These are phyloP conservation scores for Macaranga tanarius DNA, from an alignment of 441 rosid species.

Conservation along the genomic window DNA sequence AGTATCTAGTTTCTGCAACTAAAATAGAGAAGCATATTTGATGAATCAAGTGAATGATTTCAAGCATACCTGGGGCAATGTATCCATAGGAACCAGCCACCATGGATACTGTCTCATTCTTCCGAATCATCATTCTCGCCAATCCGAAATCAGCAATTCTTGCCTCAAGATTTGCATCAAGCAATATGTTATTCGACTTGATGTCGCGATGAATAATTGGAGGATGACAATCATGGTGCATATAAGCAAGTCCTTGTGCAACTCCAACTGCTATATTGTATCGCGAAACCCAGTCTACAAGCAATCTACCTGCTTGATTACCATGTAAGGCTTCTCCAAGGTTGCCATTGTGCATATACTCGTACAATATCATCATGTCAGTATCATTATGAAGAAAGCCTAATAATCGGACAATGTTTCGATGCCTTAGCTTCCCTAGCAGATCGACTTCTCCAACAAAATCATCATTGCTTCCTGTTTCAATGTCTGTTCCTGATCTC, in stretches of 20 bases:
- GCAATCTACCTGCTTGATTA: conserved; percentile 81
- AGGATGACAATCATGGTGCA: conserved; percentile 95
- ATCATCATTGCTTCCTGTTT: conserved; percentile 57
- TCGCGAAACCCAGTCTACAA: conserved; percentile 80
- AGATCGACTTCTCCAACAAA: conserved; percentile 90
- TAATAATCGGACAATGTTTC: conserved; percentile 82
- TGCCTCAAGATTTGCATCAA: conserved; percentile 84
- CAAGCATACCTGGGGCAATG: conserved; percentile 84
- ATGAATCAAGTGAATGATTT: neutral
- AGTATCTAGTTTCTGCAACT: neutral
- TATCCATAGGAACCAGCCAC: conserved; percentile 98
- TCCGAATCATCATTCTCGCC: conserved; percentile 76
- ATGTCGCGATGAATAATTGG: conserved; percentile 86
- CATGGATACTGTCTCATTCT: conserved; percentile 91
- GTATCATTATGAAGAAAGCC: conserved; percentile 87
- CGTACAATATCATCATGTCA: conserved; percentile 79
- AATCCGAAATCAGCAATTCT: conserved; percentile 97
- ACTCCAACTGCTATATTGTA: conserved; percentile 91
- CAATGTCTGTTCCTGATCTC: conserved; percentile 59
- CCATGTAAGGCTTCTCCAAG: conserved; percentile 89
- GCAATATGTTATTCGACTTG: conserved; percentile 90
- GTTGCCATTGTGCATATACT: conserved; percentile 93
- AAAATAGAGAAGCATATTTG: neutral
- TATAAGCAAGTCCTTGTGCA: conserved; percentile 92
- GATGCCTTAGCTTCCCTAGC: conserved; percentile 82